Base-by-base conservation (phyloP, 2,329 filamentous ascomycete species). In the Trichocomaceae sp. region DNA sequence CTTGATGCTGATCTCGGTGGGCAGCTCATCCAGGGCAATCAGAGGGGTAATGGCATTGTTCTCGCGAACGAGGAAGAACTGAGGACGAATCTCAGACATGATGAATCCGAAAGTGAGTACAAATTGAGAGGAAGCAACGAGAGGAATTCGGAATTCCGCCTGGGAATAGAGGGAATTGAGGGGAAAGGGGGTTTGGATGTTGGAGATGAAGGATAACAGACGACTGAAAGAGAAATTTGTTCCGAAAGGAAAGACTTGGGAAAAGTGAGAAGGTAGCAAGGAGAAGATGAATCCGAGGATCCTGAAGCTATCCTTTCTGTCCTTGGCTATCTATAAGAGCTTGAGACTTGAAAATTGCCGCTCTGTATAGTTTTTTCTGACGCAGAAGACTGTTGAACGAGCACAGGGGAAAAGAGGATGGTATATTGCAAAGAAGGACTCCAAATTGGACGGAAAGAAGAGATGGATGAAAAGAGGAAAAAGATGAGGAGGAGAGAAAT, bases 1-100 rank as follows among this genome's bases (percentile, higher is more conserved):
- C 29, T 63, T 64, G 50, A 78, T 66, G 3, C 60, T 59, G 39
- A 77, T 50, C 19, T 64, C 60, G 2, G 62, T 22, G 2, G 75
- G 74, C 1, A 78, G 63, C 58, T 78, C 75, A 57, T 77, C 75
- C 5, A 76, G 60, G 5, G 75, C 70, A 44, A 78, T 64, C 12
- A 78, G 67, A 5, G 75, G 72, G 17, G 70, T 71, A 44, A 75
- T 56, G 7, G 62, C 64, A 29, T 72, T 71, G 61, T 74, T 69
- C 39, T 69, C 66, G 35, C 75, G 72, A 41, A 69, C 64, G 46
- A 73, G 65, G 59, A 75, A 77, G 58, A 70, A 75, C 55, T 67
- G 66, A 37, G 74, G 73, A 15, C 45, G 44, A 37, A 33, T 45
- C 22, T 52, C 54, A 56, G 54, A 47, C 54, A 56, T 56, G 44